These are phyloP conservation scores for Geosmithia flava DNA, from an alignment of 2,329 filamentous ascomycete species.

Conservation along the genomic window DNA sequence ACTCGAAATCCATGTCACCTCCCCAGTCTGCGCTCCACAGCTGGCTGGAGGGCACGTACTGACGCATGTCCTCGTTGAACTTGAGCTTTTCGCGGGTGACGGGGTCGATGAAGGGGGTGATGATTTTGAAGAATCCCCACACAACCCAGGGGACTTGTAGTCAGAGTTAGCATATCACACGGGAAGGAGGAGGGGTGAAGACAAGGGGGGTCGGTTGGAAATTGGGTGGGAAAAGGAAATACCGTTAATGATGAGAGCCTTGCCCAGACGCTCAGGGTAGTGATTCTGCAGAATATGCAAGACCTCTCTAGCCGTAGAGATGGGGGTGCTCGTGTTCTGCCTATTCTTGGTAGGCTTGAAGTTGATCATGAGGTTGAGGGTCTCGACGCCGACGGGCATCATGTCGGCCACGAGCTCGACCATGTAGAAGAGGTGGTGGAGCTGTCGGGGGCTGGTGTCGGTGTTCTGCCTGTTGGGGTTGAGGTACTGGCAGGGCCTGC, in stretches of 20 bases:
- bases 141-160: conserved; percentile 93
- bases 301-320: conserved; percentile 71
- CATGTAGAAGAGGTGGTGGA: conserved; percentile 94
- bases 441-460: conserved; percentile 69
- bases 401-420: conserved; percentile 80
- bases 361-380: conserved; percentile 76
- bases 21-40: conserved; percentile 65
- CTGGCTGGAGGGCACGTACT: conserved; percentile 71
- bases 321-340: conserved; percentile 58
- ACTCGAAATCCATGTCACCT: conserved; percentile 78
- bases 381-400: conserved; percentile 80
- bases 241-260: conserved; percentile 84
- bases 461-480: conserved; percentile 90
- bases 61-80: conserved; percentile 84
- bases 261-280: conserved; percentile 84
- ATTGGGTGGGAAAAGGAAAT: conserved; percentile 13
- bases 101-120: conserved; percentile 93
- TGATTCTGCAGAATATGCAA: conserved; percentile 87
- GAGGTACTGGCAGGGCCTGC: conserved; percentile 82
- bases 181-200: neutral
- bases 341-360: conserved; percentile 71
- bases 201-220: neutral
- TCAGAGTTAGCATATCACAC: too few species aligned
- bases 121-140: conserved; percentile 88
- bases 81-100: conserved; percentile 89